Conservation (phyloP, 2,329 filamentous ascomycete species). For the Xylariaceae sp. region DNA sequence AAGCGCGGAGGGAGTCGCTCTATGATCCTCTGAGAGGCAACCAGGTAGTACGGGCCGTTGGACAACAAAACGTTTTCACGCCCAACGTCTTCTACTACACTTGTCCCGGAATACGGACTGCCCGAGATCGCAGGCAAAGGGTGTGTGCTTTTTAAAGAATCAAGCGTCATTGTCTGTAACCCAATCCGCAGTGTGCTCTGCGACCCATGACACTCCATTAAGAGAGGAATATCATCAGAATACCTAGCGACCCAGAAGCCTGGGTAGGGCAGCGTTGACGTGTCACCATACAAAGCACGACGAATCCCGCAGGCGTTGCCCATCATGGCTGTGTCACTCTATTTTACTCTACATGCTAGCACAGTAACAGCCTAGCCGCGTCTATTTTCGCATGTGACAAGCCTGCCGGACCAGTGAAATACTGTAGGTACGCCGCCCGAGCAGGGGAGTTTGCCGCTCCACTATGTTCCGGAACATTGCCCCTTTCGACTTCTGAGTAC, state of each 20-base stretch:
- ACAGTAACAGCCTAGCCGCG: background rate
- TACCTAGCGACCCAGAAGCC: constrained; percentile 30
- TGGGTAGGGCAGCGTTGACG: constrained; percentile 34
- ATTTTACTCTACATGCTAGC: background rate
- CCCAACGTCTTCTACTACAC: background rate
- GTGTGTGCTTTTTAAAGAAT: background rate
- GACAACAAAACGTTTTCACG: background rate
- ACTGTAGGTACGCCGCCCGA: constrained; percentile 1
- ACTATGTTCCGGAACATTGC: constrained; percentile 36
- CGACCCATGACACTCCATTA: constrained; percentile 13
- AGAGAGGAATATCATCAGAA: constrained; percentile 15
- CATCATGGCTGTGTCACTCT: constrained; percentile 25
- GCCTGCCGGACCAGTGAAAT: constrained; percentile 5
- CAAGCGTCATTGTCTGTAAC: constrained; percentile 1
- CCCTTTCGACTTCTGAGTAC: constrained; percentile 27
- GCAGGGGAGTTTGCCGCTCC: constrained; percentile 26
- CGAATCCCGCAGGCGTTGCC: constrained; percentile 19
- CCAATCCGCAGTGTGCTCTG: constrained; percentile 4
- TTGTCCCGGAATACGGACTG: background rate
- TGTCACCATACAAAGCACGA: constrained; percentile 30
- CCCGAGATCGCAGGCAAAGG: background rate
- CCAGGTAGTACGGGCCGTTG: constrained; percentile 18
- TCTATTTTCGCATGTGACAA: constrained; percentile 23
- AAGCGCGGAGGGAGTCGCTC: constrained; percentile 14
- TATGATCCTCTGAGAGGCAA: constrained; percentile 11